Conservation (phyloP, 2,329 filamentous ascomycete genomes). For the Colletotrichum graminicola region DNA sequence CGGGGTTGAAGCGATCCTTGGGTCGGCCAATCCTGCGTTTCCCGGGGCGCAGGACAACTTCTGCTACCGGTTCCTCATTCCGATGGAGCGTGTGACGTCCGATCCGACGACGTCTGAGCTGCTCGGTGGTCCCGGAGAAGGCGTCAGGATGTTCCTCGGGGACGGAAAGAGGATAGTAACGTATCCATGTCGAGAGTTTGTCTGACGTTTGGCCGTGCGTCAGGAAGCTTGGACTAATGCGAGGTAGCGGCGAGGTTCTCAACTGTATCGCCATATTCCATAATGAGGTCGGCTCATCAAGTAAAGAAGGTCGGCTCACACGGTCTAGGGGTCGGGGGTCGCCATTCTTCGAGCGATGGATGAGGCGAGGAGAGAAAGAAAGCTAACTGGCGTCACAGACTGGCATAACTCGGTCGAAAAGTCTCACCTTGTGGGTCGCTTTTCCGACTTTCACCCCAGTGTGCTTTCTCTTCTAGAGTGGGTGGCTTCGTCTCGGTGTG, state of each 20-base stretch:
- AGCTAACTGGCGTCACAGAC: conserved; percentile 11
- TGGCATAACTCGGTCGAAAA: conserved; percentile 46
- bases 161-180: conserved; percentile 48
- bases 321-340: neutral
- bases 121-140: conserved; percentile 42
- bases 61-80: conserved; percentile 55
- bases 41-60: conserved; percentile 49
- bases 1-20: conserved; percentile 48
- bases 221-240: neutral
- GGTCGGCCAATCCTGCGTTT: conserved; percentile 47
- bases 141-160: conserved; percentile 32
- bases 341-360: neutral
- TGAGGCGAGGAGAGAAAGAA: neutral
- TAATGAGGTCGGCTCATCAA: conserved; percentile 42
- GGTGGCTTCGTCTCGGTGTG: conserved; percentile 12
- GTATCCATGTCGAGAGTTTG: conserved; percentile 52
- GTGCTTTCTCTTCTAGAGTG: conserved; percentile 48
- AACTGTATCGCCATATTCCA: conserved; percentile 53
- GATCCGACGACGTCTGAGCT: conserved; percentile 44
- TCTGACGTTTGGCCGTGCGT: neutral
- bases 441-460: conserved; percentile 47
- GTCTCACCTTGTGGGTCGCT: conserved; percentile 46
- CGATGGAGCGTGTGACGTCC: conserved; percentile 48
- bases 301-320: conserved; percentile 18
- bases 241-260: conserved; percentile 47